These are phyloP conservation scores for Cardamine occulta DNA, from an alignment of 345 rosid genomes.

Conservation along the genomic window DNA sequence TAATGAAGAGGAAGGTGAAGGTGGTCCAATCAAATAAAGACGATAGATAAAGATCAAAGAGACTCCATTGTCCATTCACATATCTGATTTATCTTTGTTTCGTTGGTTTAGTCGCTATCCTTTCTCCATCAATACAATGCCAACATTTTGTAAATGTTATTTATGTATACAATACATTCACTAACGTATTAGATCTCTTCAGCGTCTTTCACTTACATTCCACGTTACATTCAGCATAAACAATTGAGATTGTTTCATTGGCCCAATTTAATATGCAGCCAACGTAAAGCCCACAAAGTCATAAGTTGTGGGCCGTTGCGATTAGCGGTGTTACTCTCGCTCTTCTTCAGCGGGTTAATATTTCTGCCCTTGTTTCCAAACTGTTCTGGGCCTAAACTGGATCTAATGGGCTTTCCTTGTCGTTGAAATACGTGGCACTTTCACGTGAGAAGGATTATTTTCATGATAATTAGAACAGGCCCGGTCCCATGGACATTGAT, in stretches of 20 bases:
- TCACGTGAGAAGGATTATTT: conserved; percentile 5
- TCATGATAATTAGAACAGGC: conserved; percentile 2
- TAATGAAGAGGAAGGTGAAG: conserved; percentile 30
- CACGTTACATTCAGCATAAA: not conserved
- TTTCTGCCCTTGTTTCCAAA: not conserved
- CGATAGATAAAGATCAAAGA: conserved; percentile 36
- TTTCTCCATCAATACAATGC: conserved; percentile 27
- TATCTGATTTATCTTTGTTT: conserved; percentile 21
- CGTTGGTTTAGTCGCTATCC: conserved; percentile 39
- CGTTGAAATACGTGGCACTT: conserved; percentile 23
- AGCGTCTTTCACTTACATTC: not conserved
- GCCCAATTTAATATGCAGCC: not conserved
- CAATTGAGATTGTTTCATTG: not conserved
- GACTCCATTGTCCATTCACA: conserved; percentile 34
- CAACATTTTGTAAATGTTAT: conserved; percentile 11
- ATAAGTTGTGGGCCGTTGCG: not conserved
- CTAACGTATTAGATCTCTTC: not conserved
- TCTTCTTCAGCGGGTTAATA: not conserved
- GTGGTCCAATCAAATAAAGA: conserved; percentile 45
- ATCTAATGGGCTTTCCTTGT: conserved; percentile 13
- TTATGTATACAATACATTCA: not conserved
- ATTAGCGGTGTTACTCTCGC: not conserved
- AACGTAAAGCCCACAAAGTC: not conserved
- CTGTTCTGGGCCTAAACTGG: not conserved
- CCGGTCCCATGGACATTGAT: conserved; percentile 23